Percentiles rank a stretch among this genome's conserved stretches.
These are phyloP conservation scores for Rhizophora mangle DNA, from an alignment of 345 rosid genomes.

Conservation along the genomic window DNA sequence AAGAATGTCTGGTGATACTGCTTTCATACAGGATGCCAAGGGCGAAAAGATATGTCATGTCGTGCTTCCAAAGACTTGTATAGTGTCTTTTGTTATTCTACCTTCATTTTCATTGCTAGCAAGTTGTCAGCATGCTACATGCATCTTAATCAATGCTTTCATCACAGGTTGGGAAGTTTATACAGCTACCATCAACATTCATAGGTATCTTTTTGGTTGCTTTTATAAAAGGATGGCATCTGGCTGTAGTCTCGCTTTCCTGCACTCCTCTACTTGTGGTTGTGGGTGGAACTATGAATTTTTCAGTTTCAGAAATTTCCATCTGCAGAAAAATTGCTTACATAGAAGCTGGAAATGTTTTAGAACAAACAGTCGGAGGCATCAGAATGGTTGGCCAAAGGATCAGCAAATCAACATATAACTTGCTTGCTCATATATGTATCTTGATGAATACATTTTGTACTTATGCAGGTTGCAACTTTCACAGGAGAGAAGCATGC, in stretches of 20 bases:
- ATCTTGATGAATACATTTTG: neutral
- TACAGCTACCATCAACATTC: conserved; percentile 63
- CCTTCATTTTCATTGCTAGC: neutral
- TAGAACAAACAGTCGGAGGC: too few relatives aligned
- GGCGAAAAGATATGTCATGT: conserved; percentile 66
- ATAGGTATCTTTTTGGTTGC: conserved; percentile 66
- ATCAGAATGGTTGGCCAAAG: conserved; percentile 4
- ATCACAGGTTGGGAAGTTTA: conserved; percentile 66
- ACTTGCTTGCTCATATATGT: neutral
- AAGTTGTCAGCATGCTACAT: too few relatives aligned
- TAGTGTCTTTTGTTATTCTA: neutral
- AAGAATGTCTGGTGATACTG: conserved; percentile 91
- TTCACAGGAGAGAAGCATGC: conserved; percentile 89
- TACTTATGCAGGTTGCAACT: conserved; percentile 52
- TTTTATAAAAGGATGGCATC: conserved; percentile 52
- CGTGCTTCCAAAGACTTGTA: neutral
- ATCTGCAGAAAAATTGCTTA: too few relatives aligned
- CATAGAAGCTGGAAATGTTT: too few relatives aligned
- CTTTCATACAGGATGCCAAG: conserved; percentile 87
- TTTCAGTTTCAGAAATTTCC: too few relatives aligned
- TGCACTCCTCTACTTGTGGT: conserved; percentile 56
- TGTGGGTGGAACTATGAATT: conserved; percentile 45
- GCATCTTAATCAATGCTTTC: neutral
- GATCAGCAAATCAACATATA: neutral
- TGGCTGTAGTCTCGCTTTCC: conserved; percentile 47